Conservation (phyloP, 192 early-diverging fungal genomes). For the Jimgerdemannia flammicorona region DNA sequence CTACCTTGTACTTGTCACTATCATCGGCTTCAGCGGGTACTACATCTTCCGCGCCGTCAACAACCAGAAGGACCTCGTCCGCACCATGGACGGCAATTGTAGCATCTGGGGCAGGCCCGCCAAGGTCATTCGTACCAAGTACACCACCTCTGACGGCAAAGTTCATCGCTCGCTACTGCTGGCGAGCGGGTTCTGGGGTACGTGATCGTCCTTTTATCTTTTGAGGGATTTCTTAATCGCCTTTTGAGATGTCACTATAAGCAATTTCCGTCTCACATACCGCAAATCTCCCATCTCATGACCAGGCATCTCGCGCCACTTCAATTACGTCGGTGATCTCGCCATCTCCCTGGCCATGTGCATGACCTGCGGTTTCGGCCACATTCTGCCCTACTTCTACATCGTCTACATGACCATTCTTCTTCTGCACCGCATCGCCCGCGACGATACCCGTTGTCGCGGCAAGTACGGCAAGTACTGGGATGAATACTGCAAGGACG, state of each 20-base stretch:
- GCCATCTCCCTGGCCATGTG: conserved; percentile 70
- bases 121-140: conserved; percentile 66
- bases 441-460: conserved; percentile 67
- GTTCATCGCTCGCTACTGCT: conserved; percentile 62
- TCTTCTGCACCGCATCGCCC: conserved; percentile 59
- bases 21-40: conserved; percentile 65
- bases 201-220: neutral
- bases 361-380: conserved; percentile 61
- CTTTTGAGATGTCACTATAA: no score
- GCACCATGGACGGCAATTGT: conserved; percentile 66
- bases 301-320: conserved; percentile 63
- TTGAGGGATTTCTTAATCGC: no score
- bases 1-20: conserved; percentile 45
- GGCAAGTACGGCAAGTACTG: conserved; percentile 85
- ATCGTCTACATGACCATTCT: conserved; percentile 77
- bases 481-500: conserved; percentile 61
- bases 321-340: conserved; percentile 81
- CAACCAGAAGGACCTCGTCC: conserved; percentile 75
- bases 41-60: conserved; percentile 82
- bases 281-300: no score
- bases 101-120: conserved; percentile 77
- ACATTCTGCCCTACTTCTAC: conserved; percentile 77
- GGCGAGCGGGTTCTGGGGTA: conserved; percentile 78
- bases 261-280: no score
- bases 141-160: conserved; percentile 70